Conservation (phyloP, 1,139 yeast genomes). For the Yamadazyma conglobata region DNA sequence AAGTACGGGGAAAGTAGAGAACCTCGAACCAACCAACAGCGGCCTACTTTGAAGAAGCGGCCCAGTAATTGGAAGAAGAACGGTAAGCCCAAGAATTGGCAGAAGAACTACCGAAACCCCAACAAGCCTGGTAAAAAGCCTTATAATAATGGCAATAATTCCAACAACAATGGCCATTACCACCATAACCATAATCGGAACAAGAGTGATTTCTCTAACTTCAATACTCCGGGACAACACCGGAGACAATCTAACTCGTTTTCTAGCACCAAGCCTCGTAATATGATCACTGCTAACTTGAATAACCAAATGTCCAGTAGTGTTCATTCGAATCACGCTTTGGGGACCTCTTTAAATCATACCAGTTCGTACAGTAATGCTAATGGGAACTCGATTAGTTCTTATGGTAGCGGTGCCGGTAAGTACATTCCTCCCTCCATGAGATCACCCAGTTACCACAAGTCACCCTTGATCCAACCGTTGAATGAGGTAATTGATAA, state of each 20-base stretch:
- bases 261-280: constrained; percentile 26
- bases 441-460: constrained; percentile 35
- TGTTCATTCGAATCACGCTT: constrained; percentile 3
- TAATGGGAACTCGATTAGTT: constrained; percentile 1
- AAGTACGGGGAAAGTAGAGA: constrained; percentile 49
- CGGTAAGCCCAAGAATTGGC: constrained; percentile 21
- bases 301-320: constrained; percentile 5
- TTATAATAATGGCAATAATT: constrained; percentile 14
- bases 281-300: constrained; percentile 8
- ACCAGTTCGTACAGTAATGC: neutral
- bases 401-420: constrained; percentile 21
- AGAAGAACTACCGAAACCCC: constrained; percentile 16
- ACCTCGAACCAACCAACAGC: constrained; percentile 13
- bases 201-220: constrained; percentile 14
- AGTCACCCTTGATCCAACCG: constrained; percentile 35
- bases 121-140: constrained; percentile 11
- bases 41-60: constrained; percentile 14
- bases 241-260: constrained; percentile 29
- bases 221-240: constrained; percentile 13
- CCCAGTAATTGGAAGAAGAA: constrained; percentile 34
- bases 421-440: constrained; percentile 46
- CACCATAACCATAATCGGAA: constrained; percentile 14
- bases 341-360: neutral
- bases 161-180: constrained; percentile 14
- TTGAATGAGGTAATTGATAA: constrained; percentile 39